These are phyloP conservation scores for Punica granatum DNA, from an alignment of 345 rosid genomes.

Conservation along the genomic window DNA sequence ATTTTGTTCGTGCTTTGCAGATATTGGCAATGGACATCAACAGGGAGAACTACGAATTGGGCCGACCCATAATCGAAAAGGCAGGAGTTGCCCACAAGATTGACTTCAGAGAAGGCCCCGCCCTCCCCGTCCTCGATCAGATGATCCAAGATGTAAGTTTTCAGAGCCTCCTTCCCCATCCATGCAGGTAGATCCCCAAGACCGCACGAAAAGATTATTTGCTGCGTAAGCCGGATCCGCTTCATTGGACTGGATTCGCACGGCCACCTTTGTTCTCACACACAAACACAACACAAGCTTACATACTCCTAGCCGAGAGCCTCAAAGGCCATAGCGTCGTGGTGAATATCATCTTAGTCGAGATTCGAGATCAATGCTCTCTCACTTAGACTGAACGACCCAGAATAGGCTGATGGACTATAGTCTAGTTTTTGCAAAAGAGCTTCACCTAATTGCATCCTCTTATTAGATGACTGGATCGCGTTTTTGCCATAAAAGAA, in stretches of 20 bases:
- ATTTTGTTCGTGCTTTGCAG: slow-evolving; percentile 19
- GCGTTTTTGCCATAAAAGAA: not conserved
- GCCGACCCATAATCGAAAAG: slow-evolving; percentile 77
- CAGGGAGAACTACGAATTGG: slow-evolving; percentile 85
- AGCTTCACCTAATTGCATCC: not conserved
- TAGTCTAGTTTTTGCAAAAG: too few species aligned
- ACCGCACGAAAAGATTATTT: not conserved
- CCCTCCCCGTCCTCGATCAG: slow-evolving; percentile 81
- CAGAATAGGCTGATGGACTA: too few species aligned
- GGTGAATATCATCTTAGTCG: too few species aligned
- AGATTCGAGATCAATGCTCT: too few species aligned
- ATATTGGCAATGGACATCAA: slow-evolving; percentile 94
- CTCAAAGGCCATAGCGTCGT: too few species aligned
- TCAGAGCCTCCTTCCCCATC: not conserved
- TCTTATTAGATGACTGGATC: not conserved
- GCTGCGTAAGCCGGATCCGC: too few species aligned
- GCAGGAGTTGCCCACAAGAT: slow-evolving; percentile 98
- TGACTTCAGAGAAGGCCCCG: slow-evolving; percentile 94
- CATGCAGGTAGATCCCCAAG: not conserved
- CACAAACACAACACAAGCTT: too few species aligned
- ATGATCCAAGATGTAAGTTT: slow-evolving; percentile 72
- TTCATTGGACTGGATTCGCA: too few species aligned
- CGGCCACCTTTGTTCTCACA: too few species aligned
- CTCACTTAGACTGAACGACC: too few species aligned
- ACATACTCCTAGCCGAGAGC: too few species aligned